Evolutionary conservation across 2,329 filamentous ascomycete species (phyloP), one percentile per base, ranked within the genome.

Genomic region (Bipolaris gigantea): DNA sequence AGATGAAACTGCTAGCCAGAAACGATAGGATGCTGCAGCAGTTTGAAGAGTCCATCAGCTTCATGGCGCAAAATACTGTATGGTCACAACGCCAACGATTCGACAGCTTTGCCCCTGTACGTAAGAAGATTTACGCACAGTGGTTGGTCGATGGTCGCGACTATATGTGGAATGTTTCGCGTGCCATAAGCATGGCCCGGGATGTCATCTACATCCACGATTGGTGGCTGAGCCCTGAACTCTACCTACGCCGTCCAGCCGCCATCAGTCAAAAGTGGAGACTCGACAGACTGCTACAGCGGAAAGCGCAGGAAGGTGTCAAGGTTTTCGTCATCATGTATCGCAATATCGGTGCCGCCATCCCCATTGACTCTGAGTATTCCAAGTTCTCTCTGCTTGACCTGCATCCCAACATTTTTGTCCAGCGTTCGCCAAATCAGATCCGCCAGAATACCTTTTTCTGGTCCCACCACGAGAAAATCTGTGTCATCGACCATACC

Each of bases 381-480:
- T 97, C 94, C 51, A 99, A 99, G 69, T 96, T 92, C 75, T 96
- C 92, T 1, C 82, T 99, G 54, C 84, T 99, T 43, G 96, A 97
- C 70, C 82, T 99, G 7, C 93, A 97, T 65, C 92, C 92, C 18
- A 99, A 99, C 72, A 87, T 99, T 59, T 96, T 96, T 65, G 92
- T 99, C 13, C 92, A 97, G 71, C 83, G 94, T 66, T 97, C 94
- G 3, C 94, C 94, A 0, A 97, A 99, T 66, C 94, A 99, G 75
- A 92, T 97, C 76, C 90, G 96, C 69, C 96, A 99, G 77, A 97
- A 97, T 67, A 96, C 96, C 41, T 99, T 99, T 79, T 99, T 99
- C 80, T 99, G 95, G 81, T 94, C 94, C 1, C 94, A 99, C 71
- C 94, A 99, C 75, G 94, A 99, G 74, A 99, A 99, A 76, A 84